phyloP scores from a whole-genome alignment of 352 stramenopile genomes.

The Pythium aristosporum region DNA sequence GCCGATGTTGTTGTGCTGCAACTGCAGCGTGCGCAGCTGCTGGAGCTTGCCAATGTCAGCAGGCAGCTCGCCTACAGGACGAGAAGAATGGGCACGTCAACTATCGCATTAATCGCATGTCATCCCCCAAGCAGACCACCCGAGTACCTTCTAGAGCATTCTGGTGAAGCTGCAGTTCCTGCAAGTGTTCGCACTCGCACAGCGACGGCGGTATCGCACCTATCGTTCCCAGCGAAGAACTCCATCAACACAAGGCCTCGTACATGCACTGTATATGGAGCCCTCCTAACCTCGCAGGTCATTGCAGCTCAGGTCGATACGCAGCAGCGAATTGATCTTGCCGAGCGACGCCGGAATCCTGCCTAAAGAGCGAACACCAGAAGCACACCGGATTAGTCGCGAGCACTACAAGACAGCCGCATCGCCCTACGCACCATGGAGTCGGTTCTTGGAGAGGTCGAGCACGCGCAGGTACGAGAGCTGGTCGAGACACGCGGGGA shows the following conservation, averaged over 20 bases:
- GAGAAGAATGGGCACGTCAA: not conserved
- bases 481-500: constrained; percentile 41
- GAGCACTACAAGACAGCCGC: not conserved
- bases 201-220: constrained; percentile 37
- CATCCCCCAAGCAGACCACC: not conserved
- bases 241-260: not conserved
- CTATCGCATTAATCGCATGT: not conserved
- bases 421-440: constrained; percentile 35
- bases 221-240: constrained; percentile 3
- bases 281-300: constrained; percentile 47
- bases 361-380: no score
- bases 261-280: not conserved
- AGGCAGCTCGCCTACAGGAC: constrained; percentile 38
- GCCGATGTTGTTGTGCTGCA: constrained; percentile 83
- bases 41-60: constrained; percentile 51
- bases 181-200: constrained; percentile 53
- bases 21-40: constrained; percentile 64
- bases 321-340: constrained; percentile 48
- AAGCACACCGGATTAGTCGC: no score
- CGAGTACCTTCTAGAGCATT: constrained; percentile 64
- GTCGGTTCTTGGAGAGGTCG: constrained; percentile 80
- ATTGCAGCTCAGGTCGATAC: constrained; percentile 83
- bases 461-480: constrained; percentile 71
- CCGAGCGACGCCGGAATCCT: constrained; percentile 57
- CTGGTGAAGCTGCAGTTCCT: constrained; percentile 78